A percentile compares a stretch with the other conserved stretches of the same genome.
Evolutionary conservation across 2,329 filamentous ascomycete genomes (phyloP).

Genomic region (Metarhizium guizhouense): DNA sequence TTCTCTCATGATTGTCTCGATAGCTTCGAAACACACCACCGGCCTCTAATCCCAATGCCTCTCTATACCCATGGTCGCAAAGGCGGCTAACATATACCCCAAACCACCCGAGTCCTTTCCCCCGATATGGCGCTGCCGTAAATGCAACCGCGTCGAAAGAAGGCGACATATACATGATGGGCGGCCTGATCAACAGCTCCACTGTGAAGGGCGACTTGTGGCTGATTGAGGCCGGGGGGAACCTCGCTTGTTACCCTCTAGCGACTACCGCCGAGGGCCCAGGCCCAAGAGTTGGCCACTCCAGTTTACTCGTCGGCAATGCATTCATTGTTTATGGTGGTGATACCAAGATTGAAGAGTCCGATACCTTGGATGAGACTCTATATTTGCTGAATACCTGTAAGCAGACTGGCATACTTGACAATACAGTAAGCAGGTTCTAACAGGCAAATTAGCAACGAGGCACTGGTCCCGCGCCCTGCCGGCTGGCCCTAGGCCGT

Average conservation of each 20-base stretch:
- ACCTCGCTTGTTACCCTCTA: slow-evolving; percentile 84
- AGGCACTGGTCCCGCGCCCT: slow-evolving; percentile 95
- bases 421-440: slow-evolving; percentile 1
- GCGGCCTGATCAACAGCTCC: slow-evolving; percentile 86
- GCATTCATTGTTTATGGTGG: slow-evolving; percentile 98
- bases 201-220: slow-evolving; percentile 96
- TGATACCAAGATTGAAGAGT: slow-evolving; percentile 94
- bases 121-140: slow-evolving; percentile 92
- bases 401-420: slow-evolving; percentile 39
- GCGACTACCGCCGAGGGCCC: slow-evolving; percentile 89
- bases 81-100: slow-evolving; percentile 79
- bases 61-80: slow-evolving; percentile 94
- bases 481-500: slow-evolving; percentile 74
- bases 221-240: slow-evolving; percentile 89
- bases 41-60: slow-evolving; percentile 54
- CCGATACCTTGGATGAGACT: slow-evolving; percentile 86
- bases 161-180: slow-evolving; percentile 96
- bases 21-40: slow-evolving; percentile 48
- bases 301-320: slow-evolving; percentile 90
- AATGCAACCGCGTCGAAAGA: slow-evolving; percentile 91
- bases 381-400: slow-evolving; percentile 95
- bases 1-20: not conserved
- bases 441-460: slow-evolving; percentile 54
- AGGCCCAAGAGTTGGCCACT: slow-evolving; percentile 87
- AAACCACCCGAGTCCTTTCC: slow-evolving; percentile 77